Base-by-base conservation (phyloP, 495 filamentous ascomycete genomes). In the Podospora fimiseda region DNA sequence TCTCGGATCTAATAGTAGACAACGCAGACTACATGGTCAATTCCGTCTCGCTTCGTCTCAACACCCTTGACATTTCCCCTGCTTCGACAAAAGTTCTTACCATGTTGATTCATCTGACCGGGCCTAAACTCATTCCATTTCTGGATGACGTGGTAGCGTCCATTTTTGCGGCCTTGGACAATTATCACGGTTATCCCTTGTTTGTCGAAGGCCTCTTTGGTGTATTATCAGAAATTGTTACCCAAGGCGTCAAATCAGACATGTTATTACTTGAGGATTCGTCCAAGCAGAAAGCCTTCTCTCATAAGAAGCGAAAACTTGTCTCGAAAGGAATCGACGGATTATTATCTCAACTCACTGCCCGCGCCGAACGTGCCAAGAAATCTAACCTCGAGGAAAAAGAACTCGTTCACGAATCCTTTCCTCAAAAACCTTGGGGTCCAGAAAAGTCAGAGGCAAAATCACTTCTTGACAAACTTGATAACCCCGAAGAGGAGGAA, bases 1-100 rank as follows among this genome's bases (percentile, higher is more conserved):
- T 90, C 9, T 84, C 85, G 27, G 81, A 88, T 9, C 73, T 99
- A 55, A 83, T 99, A 42, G 78, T 96, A 43, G 84, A 89, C 24
- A 99, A 99, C 56, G 90, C 87, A 20, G 93, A 99, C 66, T 99
- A 99, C 65, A 85, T 99, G 70, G 85, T 96, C 43, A 97, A 96
- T 63, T 87, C 92, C 0, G 83, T 97, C 5, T 87, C 87, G 0
- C 71, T 96, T 19, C 89, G 92, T 52, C 76, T 99, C 22, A 96
- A 95, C 57, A 89, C 83, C 0, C 89, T 95, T 60, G 89, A 96
- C 48, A 82, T 96, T 49, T 92, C 89, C 0, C 92, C 92, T 2
- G 85, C 94, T 51, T 89, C 90, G 9, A 90, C 91, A 14, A 85
- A 89, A 58, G 94, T 97, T 0, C 73, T 99, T 13, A 77, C 87